Conservation (phyloP, 2,329 filamentous ascomycete species). For the Cryphonectria naterciae region DNA sequence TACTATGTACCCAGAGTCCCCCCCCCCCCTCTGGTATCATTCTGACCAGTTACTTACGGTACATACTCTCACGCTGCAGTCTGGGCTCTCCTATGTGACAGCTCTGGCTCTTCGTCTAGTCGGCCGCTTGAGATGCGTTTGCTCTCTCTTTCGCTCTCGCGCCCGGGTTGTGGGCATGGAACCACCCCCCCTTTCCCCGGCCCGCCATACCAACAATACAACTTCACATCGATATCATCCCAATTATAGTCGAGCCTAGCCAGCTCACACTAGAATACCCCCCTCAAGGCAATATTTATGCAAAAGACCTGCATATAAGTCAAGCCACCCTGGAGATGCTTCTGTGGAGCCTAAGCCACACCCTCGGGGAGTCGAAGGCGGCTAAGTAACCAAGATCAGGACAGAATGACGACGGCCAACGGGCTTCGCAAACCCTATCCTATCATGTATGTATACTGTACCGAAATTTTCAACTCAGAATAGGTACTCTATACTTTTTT, state of each 20-base stretch:
- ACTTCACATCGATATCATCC: conserved; percentile 18
- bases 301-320: not conserved
- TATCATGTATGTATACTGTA: not conserved
- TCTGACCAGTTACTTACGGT: not conserved
- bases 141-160: conserved; percentile 16
- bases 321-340: conserved; percentile 5
- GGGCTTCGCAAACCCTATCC: conserved; percentile 13
- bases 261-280: not conserved
- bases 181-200: not conserved
- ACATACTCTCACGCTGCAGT: not conserved
- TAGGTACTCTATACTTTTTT: not conserved
- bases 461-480: not conserved
- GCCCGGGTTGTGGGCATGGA: conserved; percentile 13
- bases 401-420: not conserved
- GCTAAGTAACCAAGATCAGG: not conserved
- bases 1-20: not conserved
- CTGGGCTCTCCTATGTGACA: not conserved
- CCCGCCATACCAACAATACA: conserved; percentile 10
- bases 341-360: conserved; percentile 10
- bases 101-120: not conserved
- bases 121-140: not conserved
- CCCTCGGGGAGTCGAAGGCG: not conserved
- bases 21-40: not conserved
- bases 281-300: conserved; percentile 22
- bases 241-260: conserved; percentile 20